phyloP scores from a whole-genome alignment of 2,329 filamentous ascomycete species.

The Sclerotinia spermophila region DNA sequence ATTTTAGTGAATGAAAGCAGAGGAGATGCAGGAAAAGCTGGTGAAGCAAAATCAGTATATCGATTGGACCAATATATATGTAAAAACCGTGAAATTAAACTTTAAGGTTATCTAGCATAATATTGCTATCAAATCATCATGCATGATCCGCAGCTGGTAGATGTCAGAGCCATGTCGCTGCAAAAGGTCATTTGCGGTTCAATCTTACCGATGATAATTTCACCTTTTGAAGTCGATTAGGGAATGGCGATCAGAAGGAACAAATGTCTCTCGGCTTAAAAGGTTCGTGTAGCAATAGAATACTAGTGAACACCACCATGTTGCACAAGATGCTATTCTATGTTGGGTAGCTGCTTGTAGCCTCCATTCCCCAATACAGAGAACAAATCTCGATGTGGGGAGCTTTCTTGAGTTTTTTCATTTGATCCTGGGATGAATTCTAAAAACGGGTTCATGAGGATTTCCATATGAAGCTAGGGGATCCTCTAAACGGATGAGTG shows the following conservation, averaged over 20 bases:
- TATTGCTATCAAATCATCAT: not conserved
- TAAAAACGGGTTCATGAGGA: not conserved
- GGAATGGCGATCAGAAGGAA: not conserved
- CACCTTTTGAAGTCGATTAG: not conserved
- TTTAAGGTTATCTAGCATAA: not conserved
- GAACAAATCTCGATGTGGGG: too few species aligned
- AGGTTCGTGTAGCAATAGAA: not conserved
- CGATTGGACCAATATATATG: not conserved
- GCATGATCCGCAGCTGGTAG: conserved; percentile 1
- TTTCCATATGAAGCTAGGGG: not conserved
- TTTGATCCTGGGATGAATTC: not conserved
- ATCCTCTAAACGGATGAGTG: not conserved
- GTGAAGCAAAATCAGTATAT: not conserved
- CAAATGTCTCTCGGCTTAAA: not conserved
- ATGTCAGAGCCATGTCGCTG: not conserved
- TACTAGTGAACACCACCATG: not conserved
- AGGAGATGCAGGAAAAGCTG: not conserved
- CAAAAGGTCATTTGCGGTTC: not conserved
- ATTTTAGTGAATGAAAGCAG: not conserved
- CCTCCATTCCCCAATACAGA: too few species aligned
- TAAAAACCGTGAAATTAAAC: not conserved
- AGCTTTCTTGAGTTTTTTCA: not conserved
- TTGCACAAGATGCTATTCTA: not conserved
- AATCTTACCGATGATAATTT: not conserved
- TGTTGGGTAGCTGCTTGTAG: not conserved